phyloP scores from a whole-genome alignment of 352 stramenopile genomes.

The Aphanomyces astaci region DNA sequence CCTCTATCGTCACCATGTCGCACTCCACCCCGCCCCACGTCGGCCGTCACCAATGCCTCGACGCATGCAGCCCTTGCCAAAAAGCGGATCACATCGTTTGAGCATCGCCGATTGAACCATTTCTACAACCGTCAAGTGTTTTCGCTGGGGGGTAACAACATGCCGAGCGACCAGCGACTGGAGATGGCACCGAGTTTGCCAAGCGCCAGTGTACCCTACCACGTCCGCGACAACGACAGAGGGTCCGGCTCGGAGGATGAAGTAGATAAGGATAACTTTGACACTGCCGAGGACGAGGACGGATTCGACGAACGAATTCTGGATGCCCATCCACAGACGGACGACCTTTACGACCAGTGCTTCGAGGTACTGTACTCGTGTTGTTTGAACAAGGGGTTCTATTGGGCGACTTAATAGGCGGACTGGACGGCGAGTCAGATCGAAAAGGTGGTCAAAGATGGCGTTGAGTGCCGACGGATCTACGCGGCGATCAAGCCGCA shows the following conservation, averaged over 20 bases:
- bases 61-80: too few relatives aligned
- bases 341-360: constrained; percentile 34
- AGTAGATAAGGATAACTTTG: neutral
- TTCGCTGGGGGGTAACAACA: neutral
- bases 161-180: neutral
- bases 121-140: constrained; percentile 23
- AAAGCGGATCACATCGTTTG: neutral
- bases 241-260: neutral
- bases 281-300: neutral
- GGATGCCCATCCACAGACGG: neutral
- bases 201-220: neutral
- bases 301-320: neutral
- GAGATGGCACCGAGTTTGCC: neutral
- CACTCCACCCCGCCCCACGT: neutral
- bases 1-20: neutral
- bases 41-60: neutral
- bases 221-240: neutral
- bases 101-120: constrained; percentile 20
- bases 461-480: constrained; percentile 57
- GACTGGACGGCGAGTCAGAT: constrained; percentile 47
- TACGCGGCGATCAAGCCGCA: constrained; percentile 31
- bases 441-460: constrained; percentile 49
- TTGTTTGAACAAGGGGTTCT: neutral
- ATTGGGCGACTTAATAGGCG: neutral
- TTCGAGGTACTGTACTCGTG: constrained; percentile 30